Percentiles rank a stretch among this genome's conserved stretches.
Conservation (phyloP, 2,329 filamentous ascomycete species). For the Colletotrichum plurivorum region DNA sequence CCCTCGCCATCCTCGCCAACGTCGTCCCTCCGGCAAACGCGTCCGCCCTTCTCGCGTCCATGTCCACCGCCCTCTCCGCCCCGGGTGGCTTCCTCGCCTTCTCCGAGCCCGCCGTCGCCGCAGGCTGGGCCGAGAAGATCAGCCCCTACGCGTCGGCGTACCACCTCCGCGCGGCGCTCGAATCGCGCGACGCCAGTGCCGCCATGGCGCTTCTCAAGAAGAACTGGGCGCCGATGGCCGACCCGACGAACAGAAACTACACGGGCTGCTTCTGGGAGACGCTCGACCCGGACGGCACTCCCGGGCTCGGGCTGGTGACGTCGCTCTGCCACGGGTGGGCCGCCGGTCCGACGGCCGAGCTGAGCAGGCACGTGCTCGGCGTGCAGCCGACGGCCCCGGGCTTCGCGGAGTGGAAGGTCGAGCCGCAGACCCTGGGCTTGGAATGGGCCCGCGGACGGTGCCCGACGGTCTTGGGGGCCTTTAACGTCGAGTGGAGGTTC, state of each 20-base stretch:
- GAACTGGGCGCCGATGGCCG: constrained; percentile 48
- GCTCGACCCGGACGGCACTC: constrained; percentile 43
- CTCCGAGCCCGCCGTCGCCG: constrained; percentile 27
- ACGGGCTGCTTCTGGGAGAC: constrained; percentile 51
- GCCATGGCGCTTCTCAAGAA: constrained; percentile 41
- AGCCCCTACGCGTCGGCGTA: constrained; percentile 49
- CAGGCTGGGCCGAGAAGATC: constrained; percentile 42
- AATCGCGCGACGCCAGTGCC: constrained; percentile 24
- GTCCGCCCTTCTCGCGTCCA: constrained; percentile 32
- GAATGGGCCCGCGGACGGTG: constrained; percentile 35
- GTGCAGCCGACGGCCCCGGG: constrained; percentile 43
- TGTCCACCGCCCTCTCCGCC: constrained; percentile 1
- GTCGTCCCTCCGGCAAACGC: constrained; percentile 35
- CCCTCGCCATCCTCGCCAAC: constrained; percentile 49
- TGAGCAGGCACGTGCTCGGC: constrained; percentile 45
- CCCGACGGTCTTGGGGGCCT: constrained; percentile 9
- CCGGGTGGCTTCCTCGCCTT: constrained; percentile 37
- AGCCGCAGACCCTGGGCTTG: constrained; percentile 43
- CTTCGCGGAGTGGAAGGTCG: constrained; percentile 41
- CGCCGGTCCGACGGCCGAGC: constrained; percentile 50
- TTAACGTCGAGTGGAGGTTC: constrained; percentile 29
- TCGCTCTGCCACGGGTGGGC: constrained; percentile 53
- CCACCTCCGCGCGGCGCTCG: constrained; percentile 49
- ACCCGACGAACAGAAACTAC: constrained; percentile 45
- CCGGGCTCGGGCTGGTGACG: constrained; percentile 46